Evolutionary conservation across 225 moss, liverwort and hornwort species (phyloP), one percentile per base, ranked within the genome.

Genomic region (Bryum argenteum): DNA sequence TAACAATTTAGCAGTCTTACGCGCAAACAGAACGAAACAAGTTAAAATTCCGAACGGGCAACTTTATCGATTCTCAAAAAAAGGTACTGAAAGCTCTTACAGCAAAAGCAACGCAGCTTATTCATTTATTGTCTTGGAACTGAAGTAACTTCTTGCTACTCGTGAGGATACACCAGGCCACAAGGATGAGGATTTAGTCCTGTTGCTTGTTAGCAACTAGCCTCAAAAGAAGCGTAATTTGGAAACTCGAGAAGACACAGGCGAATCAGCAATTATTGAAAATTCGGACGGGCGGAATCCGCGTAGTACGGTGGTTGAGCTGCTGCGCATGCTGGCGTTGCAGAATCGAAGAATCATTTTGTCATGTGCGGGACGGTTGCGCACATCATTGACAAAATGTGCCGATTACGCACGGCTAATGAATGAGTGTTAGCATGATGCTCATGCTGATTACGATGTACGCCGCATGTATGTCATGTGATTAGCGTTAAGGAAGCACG

Each of bases 351-450:
- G 23, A 57, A 74, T 33, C 41, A 54, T 39, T 24, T 47, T 55
- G 73, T 62, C 67, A 44, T 54, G 39, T 61, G 53, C 53, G 50
- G 16, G 28, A 24, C 67, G 53, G 54, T 58, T 4, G 54, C 62
- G 23, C 54, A 53, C 56, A 26, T 40, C 60, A 45, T 47, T 66
- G 53, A 37, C 70, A 22, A 18, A 41, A 23, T 17, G 5, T 28
- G 28, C 65, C 45, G 37, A 53, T 22, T 8, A 71, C 20, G 37
- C 48, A 17, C 16, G 48, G 48, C 17, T 48, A 48, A 48, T 48
- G 15, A 47, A 47, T 47, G 12, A 48, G 17, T 17, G 28, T 28
- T 6, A 33, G 4, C 33, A 33, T 33, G 33, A 33, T 33, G 33
- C 33, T 33, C 33, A 33, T 33, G 33, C 33, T 33, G 33, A 33